Evolutionary conservation across 495 filamentous ascomycete species (phyloP), one percentile per base, ranked within the genome.

Genomic region (Beverwykella pulmonaria): DNA sequence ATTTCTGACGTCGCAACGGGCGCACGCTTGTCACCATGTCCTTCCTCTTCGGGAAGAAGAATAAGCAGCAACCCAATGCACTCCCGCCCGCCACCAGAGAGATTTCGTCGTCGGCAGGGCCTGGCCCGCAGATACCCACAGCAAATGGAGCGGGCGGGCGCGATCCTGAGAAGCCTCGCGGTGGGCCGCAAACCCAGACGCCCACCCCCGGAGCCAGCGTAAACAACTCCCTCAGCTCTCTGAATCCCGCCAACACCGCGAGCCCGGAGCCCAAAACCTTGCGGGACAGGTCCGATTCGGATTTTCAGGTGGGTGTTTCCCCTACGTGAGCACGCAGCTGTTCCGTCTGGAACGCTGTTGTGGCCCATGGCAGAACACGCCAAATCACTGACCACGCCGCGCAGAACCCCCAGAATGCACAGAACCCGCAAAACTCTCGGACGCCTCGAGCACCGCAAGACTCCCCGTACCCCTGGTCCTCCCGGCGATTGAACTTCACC

Each of bases 381-480:
- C 29, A n/a, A 61, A 8, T 27, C n/a, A 26, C 61, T 67, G 49
- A 72, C 39, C 22, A 14, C 29, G 29, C 23, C 2, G 41, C 48
- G n/a, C 61, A 73, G 71, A 81, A 79, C 48, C 79, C 81, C 1
- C 54, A 59, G 32, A 81, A 79, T 63, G 30, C 39, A 29, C 48
- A 59, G 39, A 66, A 64, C 54, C 57, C 65, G 9, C 56, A 53
- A 41, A 77, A 83, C 25, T 83, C 90, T 20, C 86, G 39, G 15
- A 44, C 39, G 2, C 6, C 39, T 2, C 39, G 39, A n/a, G 39
- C 39, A 9, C 61, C 65, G 2, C 56, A 53, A 50, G 77, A 83
- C 27, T 83, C 90, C 20, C 86, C 95, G 55, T 99, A 98, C 75
- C 95, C 95, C 2, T 99, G 95, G 95, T 96, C 93, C 39, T 90